Base-by-base conservation (phyloP, 2,329 filamentous ascomycete genomes). In the Colletotrichum gloeosporioides region DNA sequence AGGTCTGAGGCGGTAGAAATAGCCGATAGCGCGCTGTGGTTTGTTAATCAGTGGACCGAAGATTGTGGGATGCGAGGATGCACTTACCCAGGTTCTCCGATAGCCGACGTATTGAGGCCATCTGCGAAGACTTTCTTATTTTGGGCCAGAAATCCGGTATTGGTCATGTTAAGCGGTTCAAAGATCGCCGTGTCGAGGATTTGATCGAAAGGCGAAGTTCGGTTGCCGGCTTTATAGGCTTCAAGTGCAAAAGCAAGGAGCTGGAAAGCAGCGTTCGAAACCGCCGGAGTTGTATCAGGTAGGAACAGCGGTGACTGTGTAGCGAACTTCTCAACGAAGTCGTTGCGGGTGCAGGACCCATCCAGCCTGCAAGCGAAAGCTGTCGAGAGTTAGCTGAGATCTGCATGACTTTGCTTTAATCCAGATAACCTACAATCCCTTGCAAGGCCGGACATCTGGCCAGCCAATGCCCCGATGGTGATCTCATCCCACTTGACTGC, bases 201-300 rank as follows among this genome's bases (percentile, higher is more conserved):
- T 18, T 68, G 32, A 5, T 57, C 39, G 32, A 76, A 78, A 7
- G 6, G 31, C 2, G 36, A 6, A 9, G 29, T 22, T 32, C 2
- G n/a, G 18, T 31, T 55, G 13, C 18, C 27, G 9, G 18, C 4
- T 27, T 18, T 32, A 6, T 55, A 36, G 12, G 64, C 34, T 49
- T 73, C 64, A 16, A 81, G 44, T 25, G 80, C 80, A 29, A 80
- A 72, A 15, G 79, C 79, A 15, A 82, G 74, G 4, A 81, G 77
- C 32, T 81, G 80, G 53, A 79, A 81, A 10, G 79, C 80, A 6
- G 80, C 78, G 31, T 81, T 78, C 6, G 79, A 82, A 16, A 81
- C 61, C 6, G 80, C 39, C 3, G 80, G 80, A 8, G 80, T 81
- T 0, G 80, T 81, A 61, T 80, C 74, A 6, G 80, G 78, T 6